These are phyloP conservation scores for Acrodontium crateriforme DNA, from an alignment of 2,329 filamentous ascomycete genomes.

Conservation along the genomic window DNA sequence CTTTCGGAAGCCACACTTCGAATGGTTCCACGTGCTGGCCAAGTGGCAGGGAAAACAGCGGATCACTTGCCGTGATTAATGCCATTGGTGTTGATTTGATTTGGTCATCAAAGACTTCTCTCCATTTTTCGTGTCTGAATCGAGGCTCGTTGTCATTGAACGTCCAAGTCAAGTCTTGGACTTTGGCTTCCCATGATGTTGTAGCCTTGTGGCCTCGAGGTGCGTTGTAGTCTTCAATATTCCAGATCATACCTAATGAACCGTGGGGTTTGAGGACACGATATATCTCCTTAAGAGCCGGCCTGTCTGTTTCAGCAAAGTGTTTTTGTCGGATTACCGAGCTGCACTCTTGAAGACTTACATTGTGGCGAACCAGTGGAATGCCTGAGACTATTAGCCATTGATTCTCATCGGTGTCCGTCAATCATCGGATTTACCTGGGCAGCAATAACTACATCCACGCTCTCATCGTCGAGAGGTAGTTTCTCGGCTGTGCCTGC, in stretches of 20 bases:
- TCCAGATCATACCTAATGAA: constrained; percentile 57
- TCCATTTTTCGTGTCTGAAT: constrained; percentile 54
- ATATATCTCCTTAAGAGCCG: constrained; percentile 52
- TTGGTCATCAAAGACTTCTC: constrained; percentile 48
- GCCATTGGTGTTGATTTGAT: constrained; percentile 37
- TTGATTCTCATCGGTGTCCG: neutral
- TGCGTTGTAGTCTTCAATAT: constrained; percentile 40
- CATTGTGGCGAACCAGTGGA: constrained; percentile 51
- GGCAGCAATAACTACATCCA: constrained; percentile 52
- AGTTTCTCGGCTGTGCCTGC: constrained; percentile 47
- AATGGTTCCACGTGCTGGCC: constrained; percentile 43
- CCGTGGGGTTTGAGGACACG: constrained; percentile 48
- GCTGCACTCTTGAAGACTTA: no score
- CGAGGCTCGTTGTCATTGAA: constrained; percentile 46
- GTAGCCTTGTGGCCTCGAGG: constrained; percentile 41
- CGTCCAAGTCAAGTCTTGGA: constrained; percentile 46
- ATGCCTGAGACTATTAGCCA: constrained; percentile 19
- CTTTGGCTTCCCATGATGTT: constrained; percentile 46
- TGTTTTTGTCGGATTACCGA: no score
- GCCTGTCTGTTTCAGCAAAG: no score
- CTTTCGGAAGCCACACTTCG: constrained; percentile 43
- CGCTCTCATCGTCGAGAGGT: constrained; percentile 42
- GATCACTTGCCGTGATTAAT: constrained; percentile 25
- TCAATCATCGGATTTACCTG: no score
- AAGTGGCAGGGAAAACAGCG: constrained; percentile 49